Evolutionary conservation across 306 rosid species (phyloP).

Genomic region (Cicer chorassanicum): DNA sequence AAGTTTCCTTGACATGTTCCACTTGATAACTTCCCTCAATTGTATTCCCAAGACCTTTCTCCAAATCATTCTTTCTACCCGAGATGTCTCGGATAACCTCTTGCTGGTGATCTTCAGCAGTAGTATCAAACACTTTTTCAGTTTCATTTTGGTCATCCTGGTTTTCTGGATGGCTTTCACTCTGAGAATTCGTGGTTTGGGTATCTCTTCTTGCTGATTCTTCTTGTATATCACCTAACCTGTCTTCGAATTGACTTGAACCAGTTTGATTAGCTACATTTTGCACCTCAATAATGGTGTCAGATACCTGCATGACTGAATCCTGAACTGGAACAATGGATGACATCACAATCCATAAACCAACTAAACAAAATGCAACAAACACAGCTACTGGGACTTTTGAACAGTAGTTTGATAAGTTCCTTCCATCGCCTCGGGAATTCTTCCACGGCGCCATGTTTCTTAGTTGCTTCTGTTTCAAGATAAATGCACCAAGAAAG

Average conservation of each 20-base stretch:
- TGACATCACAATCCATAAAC: slow-evolving; percentile 77
- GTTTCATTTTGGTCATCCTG: slow-evolving; percentile 44
- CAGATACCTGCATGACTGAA: slow-evolving; percentile 51
- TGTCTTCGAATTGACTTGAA: slow-evolving; percentile 52
- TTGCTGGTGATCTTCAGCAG: slow-evolving; percentile 41
- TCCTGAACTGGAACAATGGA: slow-evolving; percentile 63
- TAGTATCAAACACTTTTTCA: slow-evolving; percentile 42
- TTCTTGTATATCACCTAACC: slow-evolving; percentile 51
- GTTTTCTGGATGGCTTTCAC: slow-evolving; percentile 37
- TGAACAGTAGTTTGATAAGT: slow-evolving; percentile 56
- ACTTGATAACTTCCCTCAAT: slow-evolving; percentile 48
- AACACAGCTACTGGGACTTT: slow-evolving; percentile 59
- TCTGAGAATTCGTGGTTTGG: slow-evolving; percentile 40
- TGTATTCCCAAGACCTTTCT: slow-evolving; percentile 29
- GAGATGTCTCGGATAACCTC: slow-evolving; percentile 41
- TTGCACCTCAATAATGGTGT: slow-evolving; percentile 53
- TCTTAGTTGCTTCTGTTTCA: slow-evolving; percentile 33
- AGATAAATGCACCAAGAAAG: slow-evolving; percentile 47
- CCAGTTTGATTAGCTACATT: slow-evolving; percentile 39
- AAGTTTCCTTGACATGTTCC: slow-evolving; percentile 35
- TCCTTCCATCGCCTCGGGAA: slow-evolving; percentile 74
- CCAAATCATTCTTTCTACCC: slow-evolving; percentile 41
- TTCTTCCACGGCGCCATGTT: slow-evolving; percentile 69
- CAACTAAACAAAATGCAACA: slow-evolving; percentile 75
- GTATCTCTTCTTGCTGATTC: slow-evolving; percentile 48